A percentile compares a stretch with the other conserved stretches of the same genome.
phyloP scores from a whole-genome alignment of 208 protist species.

The Lotmaria passim region DNA sequence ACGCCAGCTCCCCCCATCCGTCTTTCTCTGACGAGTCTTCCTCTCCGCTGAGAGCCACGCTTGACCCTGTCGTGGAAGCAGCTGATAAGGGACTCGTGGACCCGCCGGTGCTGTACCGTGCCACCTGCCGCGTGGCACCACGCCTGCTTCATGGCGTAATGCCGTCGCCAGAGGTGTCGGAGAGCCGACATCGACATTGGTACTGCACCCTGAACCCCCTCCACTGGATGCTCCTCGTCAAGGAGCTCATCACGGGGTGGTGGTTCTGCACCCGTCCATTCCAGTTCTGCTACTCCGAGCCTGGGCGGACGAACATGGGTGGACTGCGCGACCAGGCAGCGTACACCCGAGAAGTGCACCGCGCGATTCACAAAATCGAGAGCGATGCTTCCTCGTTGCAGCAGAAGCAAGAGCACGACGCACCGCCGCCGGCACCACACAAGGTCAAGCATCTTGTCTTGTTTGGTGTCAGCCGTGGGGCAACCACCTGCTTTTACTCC shows the following conservation, averaged over 20 bases:
- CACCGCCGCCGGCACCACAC: neutral
- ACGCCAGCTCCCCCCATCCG: neutral
- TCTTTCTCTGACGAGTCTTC: conserved; percentile 3
- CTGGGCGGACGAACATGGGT: conserved; percentile 63
- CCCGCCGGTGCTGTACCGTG: conserved; percentile 58
- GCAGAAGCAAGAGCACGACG: neutral
- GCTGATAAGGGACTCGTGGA: conserved; percentile 20
- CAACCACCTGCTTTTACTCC: conserved; percentile 80
- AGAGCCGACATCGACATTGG: conserved; percentile 65
- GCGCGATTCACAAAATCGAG: conserved; percentile 59
- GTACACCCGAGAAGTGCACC: conserved; percentile 74
- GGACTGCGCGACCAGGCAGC: conserved; percentile 67
- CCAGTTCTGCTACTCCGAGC: conserved; percentile 63
- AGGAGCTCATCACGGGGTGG: conserved; percentile 52
- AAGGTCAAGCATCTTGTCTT: conserved; percentile 73
- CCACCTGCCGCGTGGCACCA: conserved; percentile 59
- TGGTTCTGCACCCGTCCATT: conserved; percentile 57
- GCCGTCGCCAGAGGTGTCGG: conserved; percentile 74
- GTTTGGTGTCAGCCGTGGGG: conserved; percentile 86
- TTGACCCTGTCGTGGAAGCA: neutral
- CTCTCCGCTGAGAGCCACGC: neutral
- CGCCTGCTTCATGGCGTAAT: conserved; percentile 83
- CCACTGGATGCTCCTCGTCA: conserved; percentile 66
- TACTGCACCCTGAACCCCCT: conserved; percentile 63
- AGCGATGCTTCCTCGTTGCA: neutral